Evolutionary conservation across 2,329 filamentous ascomycete species (phyloP), one percentile per base, ranked within the genome.

Genomic region (Ceratocystiopsis brevicomis): DNA sequence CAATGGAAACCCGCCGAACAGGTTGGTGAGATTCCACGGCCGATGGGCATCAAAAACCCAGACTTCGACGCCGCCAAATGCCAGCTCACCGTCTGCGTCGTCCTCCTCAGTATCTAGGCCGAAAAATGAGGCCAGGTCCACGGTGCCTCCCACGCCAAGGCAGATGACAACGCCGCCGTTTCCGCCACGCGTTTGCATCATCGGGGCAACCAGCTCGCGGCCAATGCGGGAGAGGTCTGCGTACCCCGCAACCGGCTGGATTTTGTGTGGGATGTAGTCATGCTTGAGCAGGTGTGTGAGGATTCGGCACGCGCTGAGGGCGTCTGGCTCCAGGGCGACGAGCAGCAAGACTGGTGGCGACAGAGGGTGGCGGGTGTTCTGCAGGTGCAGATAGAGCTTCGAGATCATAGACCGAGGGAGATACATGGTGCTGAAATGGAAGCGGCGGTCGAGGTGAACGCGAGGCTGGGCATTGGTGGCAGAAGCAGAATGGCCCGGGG

Each of bases 221-320:
- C 87, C 87, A 18, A 80, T 80, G 52, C 76, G 78, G 55, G 83
- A 72, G 39, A 98, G 73, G 58, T 96, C 90, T 50, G 76, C 78
- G 74, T 95, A 96, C 44, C 90, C 90, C 17, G 84, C 76, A 44
- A 98, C 80, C 1, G 90, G 90, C 55, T 95, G 84, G 55, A 96
- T 94, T 62, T 95, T 96, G 65, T 96, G 88, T 14, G 81, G 83
- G 52, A 98, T 93, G 57, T 93, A 96, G 66, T 98, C 90, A 68
- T 88, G 81, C 63, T 93, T 95, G 47, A 98, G 69, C n/a, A 98
- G 71, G 41, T 81, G 73, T 3, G 88, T 93, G 40, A 98, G 75
- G 48, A 98, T 95, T 48, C 87, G 85, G 59, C 86, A 93, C 49
- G 87, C 90, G 61, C 88, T 96, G 48, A 98, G 76, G 49, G 90